Evolutionary conservation across 192 early-diverging fungal species (phyloP).

Genomic region (Coemansia sp.): DNA sequence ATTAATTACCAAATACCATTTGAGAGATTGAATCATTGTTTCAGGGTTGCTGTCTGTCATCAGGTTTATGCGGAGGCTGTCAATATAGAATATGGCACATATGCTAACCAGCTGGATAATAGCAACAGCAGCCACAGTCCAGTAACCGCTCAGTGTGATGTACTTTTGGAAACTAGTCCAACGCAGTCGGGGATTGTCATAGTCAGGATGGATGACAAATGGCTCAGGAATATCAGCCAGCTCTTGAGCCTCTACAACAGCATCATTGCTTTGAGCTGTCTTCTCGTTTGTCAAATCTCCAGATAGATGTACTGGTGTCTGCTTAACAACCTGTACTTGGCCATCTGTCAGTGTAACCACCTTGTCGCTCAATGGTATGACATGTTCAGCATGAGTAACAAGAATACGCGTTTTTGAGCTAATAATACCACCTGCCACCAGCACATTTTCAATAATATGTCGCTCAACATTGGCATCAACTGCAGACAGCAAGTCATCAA

Average conservation of each 20-base stretch:
- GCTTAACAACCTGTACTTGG: background rate
- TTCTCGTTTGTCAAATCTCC: background rate
- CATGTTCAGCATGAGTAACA: background rate
- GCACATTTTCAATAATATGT: background rate
- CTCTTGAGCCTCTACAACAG: background rate
- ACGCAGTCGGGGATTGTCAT: background rate
- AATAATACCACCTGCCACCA: background rate
- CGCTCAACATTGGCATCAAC: background rate
- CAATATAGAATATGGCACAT: slow-evolving; percentile 17
- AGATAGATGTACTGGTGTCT: background rate
- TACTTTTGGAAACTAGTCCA: slow-evolving; percentile 9
- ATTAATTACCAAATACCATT: slow-evolving; percentile 22
- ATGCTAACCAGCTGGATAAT: slow-evolving; percentile 11
- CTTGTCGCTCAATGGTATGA: background rate
- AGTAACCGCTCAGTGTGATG: slow-evolving; percentile 17
- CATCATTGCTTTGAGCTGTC: background rate
- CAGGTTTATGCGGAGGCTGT: slow-evolving; percentile 17
- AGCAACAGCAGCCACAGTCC: slow-evolving; percentile 6
- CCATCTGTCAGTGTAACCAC: background rate
- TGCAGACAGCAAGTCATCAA: background rate
- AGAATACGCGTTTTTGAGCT: background rate
- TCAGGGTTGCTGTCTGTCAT: slow-evolving; percentile 32
- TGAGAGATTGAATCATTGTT: slow-evolving; percentile 25
- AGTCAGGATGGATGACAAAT: slow-evolving; percentile 3
- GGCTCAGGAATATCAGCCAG: background rate